Evolutionary conservation across 2,329 filamentous ascomycete species (phyloP).

Genomic region (Aureobasidium sp.): DNA sequence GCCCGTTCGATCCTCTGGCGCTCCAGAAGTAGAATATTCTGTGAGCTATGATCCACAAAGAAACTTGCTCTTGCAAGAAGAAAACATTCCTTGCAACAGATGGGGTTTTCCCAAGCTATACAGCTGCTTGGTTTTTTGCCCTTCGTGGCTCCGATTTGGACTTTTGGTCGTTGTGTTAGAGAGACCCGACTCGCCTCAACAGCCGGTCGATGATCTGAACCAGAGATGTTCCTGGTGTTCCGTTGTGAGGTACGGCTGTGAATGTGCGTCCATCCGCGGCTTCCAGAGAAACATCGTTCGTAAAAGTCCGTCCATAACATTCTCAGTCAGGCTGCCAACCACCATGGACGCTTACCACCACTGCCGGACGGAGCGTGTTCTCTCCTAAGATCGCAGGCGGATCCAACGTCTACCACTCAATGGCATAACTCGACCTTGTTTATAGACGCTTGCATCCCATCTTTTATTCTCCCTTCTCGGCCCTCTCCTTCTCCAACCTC

Average conservation of each 20-base stretch:
- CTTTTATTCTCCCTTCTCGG: neutral
- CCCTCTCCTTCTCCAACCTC: neutral
- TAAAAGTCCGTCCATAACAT: too few species aligned
- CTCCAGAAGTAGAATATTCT: neutral
- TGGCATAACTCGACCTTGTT: neutral
- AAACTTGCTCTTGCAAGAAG: neutral
- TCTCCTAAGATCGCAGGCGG: neutral
- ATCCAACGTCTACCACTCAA: neutral
- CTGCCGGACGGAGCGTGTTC: neutral
- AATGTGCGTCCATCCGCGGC: neutral
- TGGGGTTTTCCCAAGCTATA: neutral
- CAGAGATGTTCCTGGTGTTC: neutral
- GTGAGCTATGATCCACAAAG: neutral
- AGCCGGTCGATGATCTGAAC: too few species aligned
- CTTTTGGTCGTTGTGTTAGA: neutral
- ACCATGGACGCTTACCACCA: neutral
- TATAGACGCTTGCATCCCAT: neutral
- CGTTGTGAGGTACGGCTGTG: too few species aligned
- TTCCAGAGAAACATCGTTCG: neutral
- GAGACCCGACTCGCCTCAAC: neutral
- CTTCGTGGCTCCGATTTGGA: too few species aligned
- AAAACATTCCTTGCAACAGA: neutral
- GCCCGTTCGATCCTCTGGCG: neutral
- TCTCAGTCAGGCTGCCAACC: neutral
- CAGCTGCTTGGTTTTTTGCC: neutral